Conservation (phyloP, 2,329 filamentous ascomycete species). For the Cladosporium cucumerinum region DNA sequence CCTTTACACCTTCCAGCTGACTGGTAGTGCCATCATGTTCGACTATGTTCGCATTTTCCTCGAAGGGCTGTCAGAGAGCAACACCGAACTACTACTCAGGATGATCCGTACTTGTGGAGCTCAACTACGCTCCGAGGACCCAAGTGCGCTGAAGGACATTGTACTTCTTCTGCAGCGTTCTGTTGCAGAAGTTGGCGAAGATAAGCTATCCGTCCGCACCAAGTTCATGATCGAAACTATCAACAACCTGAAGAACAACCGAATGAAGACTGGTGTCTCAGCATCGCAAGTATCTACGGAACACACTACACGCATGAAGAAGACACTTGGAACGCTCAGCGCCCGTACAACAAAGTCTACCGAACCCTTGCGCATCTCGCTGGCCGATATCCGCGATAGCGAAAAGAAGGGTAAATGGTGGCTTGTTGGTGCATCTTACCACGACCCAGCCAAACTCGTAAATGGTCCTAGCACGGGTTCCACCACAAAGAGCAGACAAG, state of each 20-base stretch:
- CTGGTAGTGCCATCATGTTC: constrained; percentile 79
- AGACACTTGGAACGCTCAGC: constrained; percentile 76
- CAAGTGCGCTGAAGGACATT: constrained; percentile 83
- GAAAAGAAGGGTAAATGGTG: constrained; percentile 96
- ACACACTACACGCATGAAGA: constrained; percentile 84
- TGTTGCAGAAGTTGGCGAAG: constrained; percentile 63
- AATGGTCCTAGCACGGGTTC: constrained; percentile 21
- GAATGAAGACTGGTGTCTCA: constrained; percentile 69
- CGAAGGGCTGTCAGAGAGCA: constrained; percentile 71
- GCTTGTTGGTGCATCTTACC: constrained; percentile 94
- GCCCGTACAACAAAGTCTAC: constrained; percentile 64
- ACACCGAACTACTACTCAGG: constrained; percentile 82
- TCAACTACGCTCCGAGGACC: constrained; percentile 83
- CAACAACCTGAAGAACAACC: constrained; percentile 90
- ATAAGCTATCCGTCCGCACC: constrained; percentile 76
- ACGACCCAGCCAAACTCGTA: constrained; percentile 37
- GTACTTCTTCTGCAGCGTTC: constrained; percentile 73
- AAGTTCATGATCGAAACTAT: constrained; percentile 98
- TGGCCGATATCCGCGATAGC: constrained; percentile 76
- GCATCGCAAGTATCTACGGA: constrained; percentile 73
- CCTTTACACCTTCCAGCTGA: constrained; percentile 87
- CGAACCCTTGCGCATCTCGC: constrained; percentile 76
- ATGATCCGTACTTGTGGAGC: constrained; percentile 78
- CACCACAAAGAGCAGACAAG: constrained; percentile 5
- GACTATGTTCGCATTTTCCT: constrained; percentile 84